Percentiles rank a stretch among this genome's conserved stretches.
phyloP scores from a whole-genome alignment of 176 grass and related monocot species.

The Tuctoria greenei region DNA sequence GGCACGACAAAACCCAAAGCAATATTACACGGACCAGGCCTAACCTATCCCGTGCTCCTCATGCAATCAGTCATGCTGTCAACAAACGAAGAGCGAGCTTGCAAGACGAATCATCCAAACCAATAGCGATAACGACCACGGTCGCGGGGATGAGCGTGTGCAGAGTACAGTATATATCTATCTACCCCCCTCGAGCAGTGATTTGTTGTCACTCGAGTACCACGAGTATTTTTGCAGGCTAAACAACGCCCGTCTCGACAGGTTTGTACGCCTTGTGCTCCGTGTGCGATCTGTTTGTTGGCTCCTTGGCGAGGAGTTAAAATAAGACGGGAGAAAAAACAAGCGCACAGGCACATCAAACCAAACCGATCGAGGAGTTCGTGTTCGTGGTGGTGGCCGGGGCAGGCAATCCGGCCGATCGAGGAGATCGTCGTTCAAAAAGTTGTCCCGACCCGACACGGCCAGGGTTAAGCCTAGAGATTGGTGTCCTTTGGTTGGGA shows the following conservation, averaged over 20 bases:
- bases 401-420: constrained; percentile 36
- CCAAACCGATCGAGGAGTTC: too few relatives aligned
- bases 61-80: too few relatives aligned
- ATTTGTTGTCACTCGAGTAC: too few relatives aligned
- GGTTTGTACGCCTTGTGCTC: constrained; percentile 46
- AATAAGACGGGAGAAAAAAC: constrained; percentile 51
- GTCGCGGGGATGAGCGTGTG: background rate
- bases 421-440: constrained; percentile 83
- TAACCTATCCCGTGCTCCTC: background rate
- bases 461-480: constrained; percentile 83
- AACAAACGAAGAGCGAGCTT: too few relatives aligned
- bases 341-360: constrained; percentile 14
- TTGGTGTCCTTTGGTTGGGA: constrained; percentile 64
- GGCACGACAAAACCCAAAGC: background rate
- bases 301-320: constrained; percentile 15
- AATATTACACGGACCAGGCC: background rate
- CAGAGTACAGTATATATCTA: too few relatives aligned
- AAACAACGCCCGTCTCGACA: background rate
- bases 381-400: background rate
- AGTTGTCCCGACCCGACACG: constrained; percentile 72
- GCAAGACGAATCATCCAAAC: too few relatives aligned
- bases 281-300: constrained; percentile 9
- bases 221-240: too few relatives aligned
- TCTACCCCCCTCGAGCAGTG: background rate
- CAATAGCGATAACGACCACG: background rate